Evolutionary conservation across 371 early-diverging fungal genomes (phyloP), one percentile per base, ranked within the genome.

Genomic region (Zopfochytrium polystomum): DNA sequence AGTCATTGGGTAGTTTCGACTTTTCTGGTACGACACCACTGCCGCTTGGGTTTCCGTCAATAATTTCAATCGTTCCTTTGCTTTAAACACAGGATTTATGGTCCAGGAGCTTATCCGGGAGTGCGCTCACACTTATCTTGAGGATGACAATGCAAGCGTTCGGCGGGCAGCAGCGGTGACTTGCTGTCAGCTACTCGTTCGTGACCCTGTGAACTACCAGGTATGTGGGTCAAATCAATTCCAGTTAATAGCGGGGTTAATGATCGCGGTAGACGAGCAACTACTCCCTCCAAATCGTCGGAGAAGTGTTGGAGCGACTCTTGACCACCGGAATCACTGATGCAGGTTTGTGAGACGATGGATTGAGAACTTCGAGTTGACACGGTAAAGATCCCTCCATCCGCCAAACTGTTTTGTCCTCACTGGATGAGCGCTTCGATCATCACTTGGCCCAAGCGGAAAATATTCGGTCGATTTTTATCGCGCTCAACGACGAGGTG

Each of bases 321-420:
- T 71, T 96, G 60, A 84, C 87, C 0, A 92, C 92, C 0, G 96
- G 92, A 1, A 89, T 96, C 60, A 89, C 95, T 1, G 98, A 98
- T 70, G 52, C 79, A 60, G 67, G 67, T 60, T 5, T 54, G 64
- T 65, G 55, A 70, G 20, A 15, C 32, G 32, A 31, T 2, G 2
- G 13, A 29, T 43, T 45, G 57, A 31, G 33, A 31, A 26, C 20
- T 15, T 33, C 34, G 13, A 22, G 22, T 58, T 20, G 13, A n/a
- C 48, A n/a, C 23, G 15, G 43, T 26, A n/a, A 22, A 71, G 94
- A 94, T 42, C 80, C 90, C 0, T 67, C 72, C 1, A 92, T 92
- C 56, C 84, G 95, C 33, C 85, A 86, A 57, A 86, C 88, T 0
- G 92, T 93, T 0, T 73, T 95, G 25, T 81, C 82, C 0, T 88